These are phyloP conservation scores for Daucus carota DNA, from an alignment of 129 eudicot species.

Conservation along the genomic window DNA sequence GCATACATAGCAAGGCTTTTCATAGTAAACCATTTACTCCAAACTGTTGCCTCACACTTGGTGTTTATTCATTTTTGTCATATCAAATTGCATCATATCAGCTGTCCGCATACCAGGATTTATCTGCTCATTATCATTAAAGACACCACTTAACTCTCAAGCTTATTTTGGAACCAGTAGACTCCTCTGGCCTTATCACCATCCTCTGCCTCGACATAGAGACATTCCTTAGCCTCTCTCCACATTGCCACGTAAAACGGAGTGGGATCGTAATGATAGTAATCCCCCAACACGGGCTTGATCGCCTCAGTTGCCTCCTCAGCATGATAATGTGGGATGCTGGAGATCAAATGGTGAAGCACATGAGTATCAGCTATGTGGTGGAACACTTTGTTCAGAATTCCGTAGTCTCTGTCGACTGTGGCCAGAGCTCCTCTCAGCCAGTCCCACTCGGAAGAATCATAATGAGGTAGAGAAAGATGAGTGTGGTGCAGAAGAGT, in stretches of 20 bases:
- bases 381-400: conserved; percentile 23
- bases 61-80: neutral
- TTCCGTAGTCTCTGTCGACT: conserved; percentile 28
- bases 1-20: neutral
- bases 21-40: neutral
- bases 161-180: conserved; percentile 23
- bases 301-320: conserved; percentile 31
- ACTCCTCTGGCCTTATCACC: conserved; percentile 27
- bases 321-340: conserved; percentile 34
- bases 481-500: conserved; percentile 25
- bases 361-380: conserved; percentile 24
- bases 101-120: neutral
- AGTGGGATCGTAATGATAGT: conserved; percentile 24
- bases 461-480: conserved; percentile 28
- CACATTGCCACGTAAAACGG: conserved; percentile 26
- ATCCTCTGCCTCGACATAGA: conserved; percentile 22
- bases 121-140: neutral
- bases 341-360: conserved; percentile 31
- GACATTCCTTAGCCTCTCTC: conserved; percentile 34
- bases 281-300: conserved; percentile 29
- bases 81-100: too few species aligned
- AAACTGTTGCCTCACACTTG: neutral
- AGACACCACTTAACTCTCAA: neutral
- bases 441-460: conserved; percentile 36
- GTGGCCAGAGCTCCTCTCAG: conserved; percentile 32